These are phyloP conservation scores for Epichloe hybrida DNA, from an alignment of 2,329 filamentous ascomycete species.

Conservation along the genomic window DNA sequence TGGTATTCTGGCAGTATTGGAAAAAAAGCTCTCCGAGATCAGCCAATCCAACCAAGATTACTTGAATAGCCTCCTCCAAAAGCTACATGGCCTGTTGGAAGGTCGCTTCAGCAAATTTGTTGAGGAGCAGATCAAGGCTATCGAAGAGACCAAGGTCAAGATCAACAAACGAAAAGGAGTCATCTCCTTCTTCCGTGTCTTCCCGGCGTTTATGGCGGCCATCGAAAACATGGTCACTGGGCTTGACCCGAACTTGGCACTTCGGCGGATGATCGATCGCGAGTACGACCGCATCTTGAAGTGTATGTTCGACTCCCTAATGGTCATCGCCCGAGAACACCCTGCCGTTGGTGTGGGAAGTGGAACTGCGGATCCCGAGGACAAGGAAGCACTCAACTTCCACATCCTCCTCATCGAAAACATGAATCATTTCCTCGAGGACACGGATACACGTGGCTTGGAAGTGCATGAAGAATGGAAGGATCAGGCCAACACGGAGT, in stretches of 20 bases:
- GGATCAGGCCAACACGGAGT: slow-evolving; percentile 61
- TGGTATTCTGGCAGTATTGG: slow-evolving; percentile 68
- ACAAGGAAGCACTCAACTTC: slow-evolving; percentile 94
- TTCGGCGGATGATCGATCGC: slow-evolving; percentile 68
- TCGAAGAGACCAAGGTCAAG: slow-evolving; percentile 97
- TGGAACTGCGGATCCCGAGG: slow-evolving; percentile 50
- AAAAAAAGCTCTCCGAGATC: slow-evolving; percentile 62
- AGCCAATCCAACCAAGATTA: slow-evolving; percentile 91
- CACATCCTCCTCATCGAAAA: slow-evolving; percentile 97
- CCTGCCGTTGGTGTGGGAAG: slow-evolving; percentile 32
- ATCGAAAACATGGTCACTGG: slow-evolving; percentile 71
- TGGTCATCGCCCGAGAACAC: slow-evolving; percentile 74
- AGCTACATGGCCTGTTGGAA: slow-evolving; percentile 61
- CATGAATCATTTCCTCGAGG: slow-evolving; percentile 94
- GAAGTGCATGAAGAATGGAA: slow-evolving; percentile 74
- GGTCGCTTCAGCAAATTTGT: slow-evolving; percentile 76
- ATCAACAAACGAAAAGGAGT: slow-evolving; percentile 97
- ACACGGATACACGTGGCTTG: slow-evolving; percentile 64
- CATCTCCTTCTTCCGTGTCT: slow-evolving; percentile 87
- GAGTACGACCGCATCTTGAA: slow-evolving; percentile 83
- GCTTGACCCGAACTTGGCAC: slow-evolving; percentile 41
- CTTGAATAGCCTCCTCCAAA: slow-evolving; percentile 64
- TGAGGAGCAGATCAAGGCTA: slow-evolving; percentile 86
- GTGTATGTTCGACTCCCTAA: slow-evolving; percentile 93
- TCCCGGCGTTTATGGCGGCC: slow-evolving; percentile 70